These are phyloP conservation scores for Funneliformis caledonium DNA, from an alignment of 371 early-diverging fungal genomes.

Conservation along the genomic window DNA sequence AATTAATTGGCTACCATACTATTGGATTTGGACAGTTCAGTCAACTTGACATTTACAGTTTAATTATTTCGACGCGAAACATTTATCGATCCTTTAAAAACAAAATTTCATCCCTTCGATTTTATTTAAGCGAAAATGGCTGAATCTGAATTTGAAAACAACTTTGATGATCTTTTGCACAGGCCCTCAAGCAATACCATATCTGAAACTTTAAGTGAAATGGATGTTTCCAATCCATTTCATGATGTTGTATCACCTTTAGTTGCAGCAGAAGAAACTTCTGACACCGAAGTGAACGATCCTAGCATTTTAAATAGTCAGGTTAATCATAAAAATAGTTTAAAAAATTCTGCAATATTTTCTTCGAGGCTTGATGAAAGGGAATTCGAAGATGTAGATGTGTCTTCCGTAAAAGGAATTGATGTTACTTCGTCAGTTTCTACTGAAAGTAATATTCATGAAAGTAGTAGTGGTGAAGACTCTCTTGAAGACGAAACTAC, in stretches of 20 bases:
- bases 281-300: background rate
- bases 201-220: conserved; percentile 35
- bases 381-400: conserved; percentile 35
- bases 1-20: background rate
- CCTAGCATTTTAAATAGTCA: too few species aligned
- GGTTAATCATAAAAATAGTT: background rate
- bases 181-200: conserved; percentile 33
- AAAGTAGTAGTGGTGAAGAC: conserved; percentile 22
- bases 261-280: background rate
- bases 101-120: background rate
- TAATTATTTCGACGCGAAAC: background rate
- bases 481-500: background rate
- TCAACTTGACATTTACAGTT: too few species aligned
- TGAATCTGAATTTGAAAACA: conserved; percentile 35
- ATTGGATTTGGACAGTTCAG: background rate
- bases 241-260: conserved; percentile 31
- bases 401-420: conserved; percentile 25
- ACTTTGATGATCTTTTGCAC: conserved; percentile 34
- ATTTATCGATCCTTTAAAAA: background rate
- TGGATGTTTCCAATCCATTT: conserved; percentile 40
- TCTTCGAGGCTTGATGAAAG: background rate
- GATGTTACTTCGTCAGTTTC: conserved; percentile 26
- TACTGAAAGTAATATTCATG: conserved; percentile 4
- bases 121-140: conserved; percentile 13
- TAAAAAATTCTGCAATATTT: background rate